phyloP scores from a whole-genome alignment of 1,284 basidiomycete species.

The Apiotrichum gracile region DNA sequence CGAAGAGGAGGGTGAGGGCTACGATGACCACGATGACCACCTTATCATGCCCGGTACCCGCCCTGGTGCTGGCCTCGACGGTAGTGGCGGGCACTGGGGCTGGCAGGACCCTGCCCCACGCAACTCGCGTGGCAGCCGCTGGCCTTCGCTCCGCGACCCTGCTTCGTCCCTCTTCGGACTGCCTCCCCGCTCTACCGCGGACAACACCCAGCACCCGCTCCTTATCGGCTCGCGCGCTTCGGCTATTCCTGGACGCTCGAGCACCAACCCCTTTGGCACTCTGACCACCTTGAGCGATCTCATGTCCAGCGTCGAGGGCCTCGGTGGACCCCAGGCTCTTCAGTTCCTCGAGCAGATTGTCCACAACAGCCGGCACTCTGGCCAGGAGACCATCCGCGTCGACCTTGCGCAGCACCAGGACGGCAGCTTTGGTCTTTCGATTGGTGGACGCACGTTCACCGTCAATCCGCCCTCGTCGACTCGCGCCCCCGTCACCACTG shows the following conservation, averaged over 20 bases:
- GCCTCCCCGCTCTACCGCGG: conserved; percentile 27
- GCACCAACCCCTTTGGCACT: conserved; percentile 49
- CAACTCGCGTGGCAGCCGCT: neutral
- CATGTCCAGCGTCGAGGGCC: conserved; percentile 71
- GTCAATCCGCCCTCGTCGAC: conserved; percentile 34
- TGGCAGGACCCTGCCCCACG: conserved; percentile 20
- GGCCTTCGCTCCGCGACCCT: conserved; percentile 6
- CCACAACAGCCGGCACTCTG: conserved; percentile 18
- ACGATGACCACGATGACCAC: conserved; percentile 7
- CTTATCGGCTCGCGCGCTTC: conserved; percentile 49
- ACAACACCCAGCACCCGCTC: conserved; percentile 73
- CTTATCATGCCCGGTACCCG: neutral
- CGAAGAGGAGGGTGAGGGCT: conserved; percentile 20
- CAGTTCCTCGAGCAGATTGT: conserved; percentile 76
- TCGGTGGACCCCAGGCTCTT: conserved; percentile 72
- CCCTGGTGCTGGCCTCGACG: neutral
- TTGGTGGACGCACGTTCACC: conserved; percentile 46
- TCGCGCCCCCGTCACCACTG: conserved; percentile 1
- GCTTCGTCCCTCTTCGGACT: conserved; percentile 22
- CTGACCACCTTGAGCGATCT: conserved; percentile 56
- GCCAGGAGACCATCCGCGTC: conserved; percentile 29
- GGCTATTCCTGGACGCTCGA: conserved; percentile 42
- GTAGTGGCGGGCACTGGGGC: conserved; percentile 26
- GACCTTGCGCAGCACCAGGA: conserved; percentile 28
- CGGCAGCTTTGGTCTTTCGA: conserved; percentile 28